A percentile compares a stretch with the other conserved stretches of the same genome.
Conservation (phyloP, 2,329 filamentous ascomycete species). For the Colletotrichum gloeosporioides region DNA sequence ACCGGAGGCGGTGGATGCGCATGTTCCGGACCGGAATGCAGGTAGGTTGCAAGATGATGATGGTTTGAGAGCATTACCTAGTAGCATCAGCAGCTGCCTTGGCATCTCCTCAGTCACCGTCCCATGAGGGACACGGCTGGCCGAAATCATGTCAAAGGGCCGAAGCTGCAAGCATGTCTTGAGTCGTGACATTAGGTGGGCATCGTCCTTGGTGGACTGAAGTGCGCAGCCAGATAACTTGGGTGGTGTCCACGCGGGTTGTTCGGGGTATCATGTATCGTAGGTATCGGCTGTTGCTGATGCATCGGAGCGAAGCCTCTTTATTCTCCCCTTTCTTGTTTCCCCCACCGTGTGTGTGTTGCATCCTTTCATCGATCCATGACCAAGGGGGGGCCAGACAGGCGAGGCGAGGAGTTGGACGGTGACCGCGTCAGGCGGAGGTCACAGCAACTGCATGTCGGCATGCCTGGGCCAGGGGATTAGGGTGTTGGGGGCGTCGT, state of each 20-base stretch:
- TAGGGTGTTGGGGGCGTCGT: neutral
- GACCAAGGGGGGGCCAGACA: neutral
- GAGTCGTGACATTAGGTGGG: neutral
- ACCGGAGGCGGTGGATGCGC: neutral
- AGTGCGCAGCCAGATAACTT: neutral
- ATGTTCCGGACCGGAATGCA: conserved; percentile 4
- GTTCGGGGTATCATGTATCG: neutral
- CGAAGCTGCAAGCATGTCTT: neutral
- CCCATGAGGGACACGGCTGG: neutral
- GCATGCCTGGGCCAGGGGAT: neutral
- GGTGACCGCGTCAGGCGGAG: neutral
- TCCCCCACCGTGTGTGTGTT: neutral
- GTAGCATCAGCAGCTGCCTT: neutral
- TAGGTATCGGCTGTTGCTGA: neutral
- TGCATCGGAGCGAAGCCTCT: neutral
- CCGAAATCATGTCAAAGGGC: neutral
- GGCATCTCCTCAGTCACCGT: neutral
- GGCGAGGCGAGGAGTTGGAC: neutral
- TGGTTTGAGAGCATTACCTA: neutral
- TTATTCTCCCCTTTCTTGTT: neutral
- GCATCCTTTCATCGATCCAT: neutral
- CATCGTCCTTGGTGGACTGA: neutral
- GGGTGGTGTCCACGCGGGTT: neutral
- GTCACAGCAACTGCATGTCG: neutral
- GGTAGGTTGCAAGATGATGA: neutral